phyloP scores from a whole-genome alignment of 2,329 filamentous ascomycete genomes.

The Calonectria pseudoturangicola region DNA sequence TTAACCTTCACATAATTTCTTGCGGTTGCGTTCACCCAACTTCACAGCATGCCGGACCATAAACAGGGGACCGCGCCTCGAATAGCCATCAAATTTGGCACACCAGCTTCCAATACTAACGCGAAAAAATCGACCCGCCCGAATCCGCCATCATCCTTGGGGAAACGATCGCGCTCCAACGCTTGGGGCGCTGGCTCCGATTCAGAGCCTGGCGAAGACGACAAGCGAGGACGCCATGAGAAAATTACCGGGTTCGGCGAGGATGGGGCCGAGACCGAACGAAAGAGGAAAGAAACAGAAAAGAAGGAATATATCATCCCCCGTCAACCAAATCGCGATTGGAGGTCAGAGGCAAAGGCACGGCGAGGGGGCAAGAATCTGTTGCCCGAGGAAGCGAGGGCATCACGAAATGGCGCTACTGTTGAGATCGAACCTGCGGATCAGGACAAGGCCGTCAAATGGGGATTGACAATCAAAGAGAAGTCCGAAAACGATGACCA shows the following conservation, averaged over 20 bases:
- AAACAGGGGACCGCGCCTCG: conserved; percentile 57
- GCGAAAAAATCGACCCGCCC: conserved; percentile 56
- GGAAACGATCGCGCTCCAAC: conserved; percentile 68
- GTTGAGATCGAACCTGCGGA: conserved; percentile 63
- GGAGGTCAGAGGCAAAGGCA: conserved; percentile 73
- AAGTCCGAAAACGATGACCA: conserved; percentile 73
- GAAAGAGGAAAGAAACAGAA: conserved; percentile 56
- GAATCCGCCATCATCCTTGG: conserved; percentile 65
- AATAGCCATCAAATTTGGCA: conserved; percentile 71
- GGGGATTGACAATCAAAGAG: conserved; percentile 69
- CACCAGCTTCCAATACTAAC: conserved; percentile 54
- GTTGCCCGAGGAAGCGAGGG: conserved; percentile 74
- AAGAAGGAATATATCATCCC: conserved; percentile 73
- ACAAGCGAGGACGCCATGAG: conserved; percentile 62
- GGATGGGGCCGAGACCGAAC: conserved; percentile 65
- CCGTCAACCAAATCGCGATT: conserved; percentile 76
- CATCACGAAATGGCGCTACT: conserved; percentile 60
- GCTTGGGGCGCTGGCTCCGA: conserved; percentile 66
- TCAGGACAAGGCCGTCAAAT: conserved; percentile 72
- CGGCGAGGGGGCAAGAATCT: conserved; percentile 71
- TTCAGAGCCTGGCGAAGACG: conserved; percentile 63
- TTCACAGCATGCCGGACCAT: conserved; percentile 50
- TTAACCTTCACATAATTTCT: not conserved
- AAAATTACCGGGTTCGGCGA: conserved; percentile 70
- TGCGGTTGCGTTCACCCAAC: not conserved